These are phyloP conservation scores for Thozetella sp. DNA, from an alignment of 495 filamentous ascomycete genomes.

Conservation along the genomic window DNA sequence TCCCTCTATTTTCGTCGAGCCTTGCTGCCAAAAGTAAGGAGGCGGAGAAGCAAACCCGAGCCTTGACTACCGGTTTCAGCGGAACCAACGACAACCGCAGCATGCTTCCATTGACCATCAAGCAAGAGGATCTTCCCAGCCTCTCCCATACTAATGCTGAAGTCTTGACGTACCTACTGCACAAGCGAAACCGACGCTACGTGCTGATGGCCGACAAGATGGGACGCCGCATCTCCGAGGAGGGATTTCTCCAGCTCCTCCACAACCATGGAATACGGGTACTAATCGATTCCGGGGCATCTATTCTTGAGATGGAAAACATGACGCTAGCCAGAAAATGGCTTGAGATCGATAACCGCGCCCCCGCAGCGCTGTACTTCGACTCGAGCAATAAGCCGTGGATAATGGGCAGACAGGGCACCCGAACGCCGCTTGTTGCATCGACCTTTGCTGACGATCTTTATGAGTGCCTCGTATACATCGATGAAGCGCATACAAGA, in stretches of 20 bases:
- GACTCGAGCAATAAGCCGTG: conserved; percentile 39
- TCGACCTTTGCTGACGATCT: conserved; percentile 46
- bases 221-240: conserved; percentile 33
- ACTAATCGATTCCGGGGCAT: conserved; percentile 55
- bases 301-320: conserved; percentile 50
- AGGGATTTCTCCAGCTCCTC: conserved; percentile 33
- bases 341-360: conserved; percentile 36
- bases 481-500: conserved; percentile 51
- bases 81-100: conserved; percentile 54
- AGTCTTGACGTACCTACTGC: conserved; percentile 52
- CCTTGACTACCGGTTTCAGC: conserved; percentile 53
- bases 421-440: conserved; percentile 30
- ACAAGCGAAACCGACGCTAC: conserved; percentile 41
- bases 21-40: neutral
- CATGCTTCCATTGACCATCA: conserved; percentile 52
- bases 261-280: conserved; percentile 30
- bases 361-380: conserved; percentile 35
- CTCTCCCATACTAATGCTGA: conserved; percentile 54
- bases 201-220: conserved; percentile 24
- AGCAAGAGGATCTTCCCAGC: conserved; percentile 48
- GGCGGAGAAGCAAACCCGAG: neutral
- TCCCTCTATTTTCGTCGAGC: conserved; percentile 28
- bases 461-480: conserved; percentile 41
- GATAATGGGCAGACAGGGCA: conserved; percentile 28
- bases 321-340: conserved; percentile 42